A percentile compares a stretch with the other conserved stretches of the same genome.
Evolutionary conservation across 805 yeast species (phyloP).

Genomic region (Lachancea dasiensis): DNA sequence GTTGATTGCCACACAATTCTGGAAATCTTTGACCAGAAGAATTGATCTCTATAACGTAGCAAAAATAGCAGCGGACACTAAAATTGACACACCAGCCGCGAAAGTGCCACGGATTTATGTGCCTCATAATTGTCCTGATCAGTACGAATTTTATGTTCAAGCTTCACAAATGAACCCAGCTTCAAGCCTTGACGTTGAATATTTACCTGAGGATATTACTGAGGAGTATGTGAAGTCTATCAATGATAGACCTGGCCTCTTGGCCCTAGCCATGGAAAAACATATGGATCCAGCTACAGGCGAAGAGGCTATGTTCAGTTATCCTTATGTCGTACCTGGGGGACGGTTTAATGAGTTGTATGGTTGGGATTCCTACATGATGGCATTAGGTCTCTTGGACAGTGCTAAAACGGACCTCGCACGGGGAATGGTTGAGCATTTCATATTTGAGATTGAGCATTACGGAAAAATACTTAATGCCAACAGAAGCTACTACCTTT

Average conservation of each 20-base stretch:
- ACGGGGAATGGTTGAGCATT: constrained; percentile 86
- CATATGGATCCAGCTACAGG: constrained; percentile 46
- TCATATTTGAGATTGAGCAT: constrained; percentile 80
- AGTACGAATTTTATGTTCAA: constrained; percentile 57
- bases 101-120: constrained; percentile 72
- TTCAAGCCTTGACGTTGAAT: constrained; percentile 61
- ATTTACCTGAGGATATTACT: constrained; percentile 67
- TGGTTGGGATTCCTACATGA: constrained; percentile 98
- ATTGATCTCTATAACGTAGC: constrained; percentile 57
- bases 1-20: constrained; percentile 68
- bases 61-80: constrained; percentile 72
- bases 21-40: constrained; percentile 72
- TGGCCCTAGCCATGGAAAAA: constrained; percentile 68
- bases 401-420: constrained; percentile 66
- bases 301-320: constrained; percentile 49
- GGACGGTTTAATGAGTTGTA: constrained; percentile 94
- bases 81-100: constrained; percentile 55
- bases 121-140: constrained; percentile 64
- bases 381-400: constrained; percentile 70
- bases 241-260: constrained; percentile 77
- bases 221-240: constrained; percentile 72
- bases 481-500: constrained; percentile 81
- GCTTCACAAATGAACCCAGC: constrained; percentile 52
- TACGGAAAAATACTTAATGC: constrained; percentile 94
- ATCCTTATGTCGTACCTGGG: constrained; percentile 93